Base-by-base conservation (phyloP, 768 basidiomycete genomes). In the Hortiboletus flavorubellus region DNA sequence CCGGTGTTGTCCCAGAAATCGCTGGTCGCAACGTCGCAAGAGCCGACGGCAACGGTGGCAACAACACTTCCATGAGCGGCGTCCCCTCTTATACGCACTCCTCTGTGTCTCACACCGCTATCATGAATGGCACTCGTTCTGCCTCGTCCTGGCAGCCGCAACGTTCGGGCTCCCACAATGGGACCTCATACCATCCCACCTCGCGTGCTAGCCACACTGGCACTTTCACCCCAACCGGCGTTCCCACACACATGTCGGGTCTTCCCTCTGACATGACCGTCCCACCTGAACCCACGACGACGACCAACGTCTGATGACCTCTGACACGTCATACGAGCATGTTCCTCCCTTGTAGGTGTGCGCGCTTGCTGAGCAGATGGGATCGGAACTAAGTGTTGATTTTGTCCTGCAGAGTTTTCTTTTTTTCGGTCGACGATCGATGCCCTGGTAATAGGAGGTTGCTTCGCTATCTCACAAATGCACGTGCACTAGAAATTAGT, bases 1-100 rank as follows among this genome's bases (percentile, higher is more conserved):
- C 62, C 7, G 52, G 29, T 3, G 45, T 39, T 21, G 12, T 62
- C 38, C 60, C 51, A 11, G 16, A 14, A 9, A 8, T n/a, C 18
- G 42, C 39, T 54, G 6, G 38, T 42, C 40, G 39, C 16, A 2
- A 8, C 18, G 15, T 39, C 7, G 11, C 9, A 5, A 18, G 6
- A 23, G 2, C 16, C 5, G 30, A 23, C 6, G n/a, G 26, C 8
- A 38, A n/a, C 2, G 10, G 29, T n/a, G 18, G 15, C 7, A 12
- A n/a, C n/a, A 34, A 14, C 12, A 4, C 23, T 23, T 8, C 53
- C 10, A 1, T 31, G 45, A 46, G 45, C 45, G 45, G 45, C 45
- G 6, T 40, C 9, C 26, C 26, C 26, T 26, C 26, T 26, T 8
- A 23, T 12, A 14, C 50, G 23, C 33, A n/a, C 16, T 12, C 18